Evolutionary conservation across 2,329 filamentous ascomycete genomes (phyloP).

Genomic region (Pestalotiopsis sp.): DNA sequence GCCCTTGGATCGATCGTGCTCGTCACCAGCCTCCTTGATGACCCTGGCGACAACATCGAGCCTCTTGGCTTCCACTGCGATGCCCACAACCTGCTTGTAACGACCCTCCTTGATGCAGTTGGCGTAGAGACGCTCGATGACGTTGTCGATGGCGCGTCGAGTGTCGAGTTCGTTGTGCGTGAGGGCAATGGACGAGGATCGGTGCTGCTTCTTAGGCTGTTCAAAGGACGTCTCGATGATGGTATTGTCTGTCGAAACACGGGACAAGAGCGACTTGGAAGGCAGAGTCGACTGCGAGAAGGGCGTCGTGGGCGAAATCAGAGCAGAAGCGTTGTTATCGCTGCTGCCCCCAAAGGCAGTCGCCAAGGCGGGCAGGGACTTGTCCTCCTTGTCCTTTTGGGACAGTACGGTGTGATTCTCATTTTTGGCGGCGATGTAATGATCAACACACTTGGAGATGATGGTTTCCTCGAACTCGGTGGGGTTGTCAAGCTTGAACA

Average conservation of each 20-base stretch:
- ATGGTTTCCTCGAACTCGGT: slow-evolving; percentile 99
- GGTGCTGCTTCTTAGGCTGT: slow-evolving; percentile 54
- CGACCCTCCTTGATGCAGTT: slow-evolving; percentile 83
- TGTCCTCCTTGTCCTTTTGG: slow-evolving; percentile 33
- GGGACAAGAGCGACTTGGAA: slow-evolving; percentile 92
- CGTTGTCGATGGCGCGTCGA: slow-evolving; percentile 76
- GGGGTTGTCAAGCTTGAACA: slow-evolving; percentile 88
- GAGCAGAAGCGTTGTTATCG: slow-evolving; percentile 68
- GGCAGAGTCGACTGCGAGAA: slow-evolving; percentile 93
- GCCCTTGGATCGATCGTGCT: slow-evolving; percentile 73
- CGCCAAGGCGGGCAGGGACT: slow-evolving; percentile 68
- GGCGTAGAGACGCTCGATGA: slow-evolving; percentile 90
- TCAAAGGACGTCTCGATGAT: slow-evolving; percentile 63
- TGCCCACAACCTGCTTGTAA: slow-evolving; percentile 95
- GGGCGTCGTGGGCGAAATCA: slow-evolving; percentile 88
- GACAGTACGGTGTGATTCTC: slow-evolving; percentile 51
- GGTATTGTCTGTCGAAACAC: slow-evolving; percentile 69
- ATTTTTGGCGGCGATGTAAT: slow-evolving; percentile 81
- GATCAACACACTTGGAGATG: slow-evolving; percentile 96
- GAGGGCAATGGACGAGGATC: slow-evolving; percentile 64
- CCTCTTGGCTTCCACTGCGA: slow-evolving; percentile 93
- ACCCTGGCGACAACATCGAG: slow-evolving; percentile 83
- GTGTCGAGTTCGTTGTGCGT: slow-evolving; percentile 67
- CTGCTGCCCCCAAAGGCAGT: slow-evolving; percentile 73
- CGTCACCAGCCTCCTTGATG: slow-evolving; percentile 86